Evolutionary conservation across 345 rosid genomes (phyloP).

Genomic region (Arabidopsis arenosa): DNA sequence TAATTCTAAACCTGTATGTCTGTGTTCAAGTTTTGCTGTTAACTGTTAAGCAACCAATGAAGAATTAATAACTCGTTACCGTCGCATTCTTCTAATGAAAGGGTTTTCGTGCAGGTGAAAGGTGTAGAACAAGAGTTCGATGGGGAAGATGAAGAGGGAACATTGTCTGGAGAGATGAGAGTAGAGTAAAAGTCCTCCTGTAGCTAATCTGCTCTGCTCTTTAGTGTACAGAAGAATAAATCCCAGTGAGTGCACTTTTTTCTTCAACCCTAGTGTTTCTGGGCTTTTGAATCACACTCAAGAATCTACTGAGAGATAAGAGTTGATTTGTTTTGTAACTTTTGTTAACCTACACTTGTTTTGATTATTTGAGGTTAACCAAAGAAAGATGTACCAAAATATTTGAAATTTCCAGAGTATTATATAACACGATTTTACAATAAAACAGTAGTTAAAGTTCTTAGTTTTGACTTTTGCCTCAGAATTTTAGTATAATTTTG

Average conservation of each 20-base stretch:
- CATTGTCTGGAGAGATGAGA: slow-evolving; percentile 61
- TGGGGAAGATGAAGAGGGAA: slow-evolving; percentile 61
- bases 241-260: slow-evolving; percentile 24
- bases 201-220: slow-evolving; percentile 11
- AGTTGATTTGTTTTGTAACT: slow-evolving; percentile 31
- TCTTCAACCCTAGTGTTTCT: not conserved
- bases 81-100: slow-evolving; percentile 12
- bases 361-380: too few species aligned
- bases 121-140: slow-evolving; percentile 91
- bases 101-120: slow-evolving; percentile 63
- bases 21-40: not conserved
- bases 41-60: not conserved
- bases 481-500: not conserved
- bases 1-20: not conserved
- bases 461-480: too few species aligned
- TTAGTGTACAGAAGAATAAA: slow-evolving; percentile 40
- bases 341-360: slow-evolving; percentile 1
- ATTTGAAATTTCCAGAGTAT: too few species aligned
- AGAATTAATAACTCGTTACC: slow-evolving; percentile 11
- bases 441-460: too few species aligned
- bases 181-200: slow-evolving; percentile 39
- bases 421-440: too few species aligned
- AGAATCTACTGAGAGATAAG: not conserved
- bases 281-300: slow-evolving; percentile 7
- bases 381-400: too few species aligned